Evolutionary conservation across 148 eudicot genomes (phyloP), one percentile per base, ranked within the genome.

Genomic region (Pharnaceum exiguum): DNA sequence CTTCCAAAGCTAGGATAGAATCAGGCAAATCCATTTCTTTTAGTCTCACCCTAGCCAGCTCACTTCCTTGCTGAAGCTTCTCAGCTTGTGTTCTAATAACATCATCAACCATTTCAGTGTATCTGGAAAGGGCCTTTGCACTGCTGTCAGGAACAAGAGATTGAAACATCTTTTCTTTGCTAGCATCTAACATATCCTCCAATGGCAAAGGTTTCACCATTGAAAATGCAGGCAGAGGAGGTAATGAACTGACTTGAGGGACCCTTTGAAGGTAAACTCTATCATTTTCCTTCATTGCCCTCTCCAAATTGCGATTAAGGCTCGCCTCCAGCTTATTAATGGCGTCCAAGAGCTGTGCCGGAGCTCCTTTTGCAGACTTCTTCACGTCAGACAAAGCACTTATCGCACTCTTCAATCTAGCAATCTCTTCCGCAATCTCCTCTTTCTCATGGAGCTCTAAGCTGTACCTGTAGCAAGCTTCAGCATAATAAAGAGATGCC

Each of bases 11-110:
- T 65, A 85, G 88, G 68, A 93, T 79, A 3, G 96, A 83, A 66
- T 89, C 95, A 46, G 96, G 96, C 69, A 93, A 83, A 59, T 83
- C 88, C 99, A 93, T 93, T 76, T 93, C 99, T 71, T 77, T 89
- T 53, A 93, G 89, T 73, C 85, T 83, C 62, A 93, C 96, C 54
- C 99, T 82, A 46, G 96, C 86, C 15, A 93, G 83, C 69, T 93
- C 99, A 71, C 99, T 93, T 55, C 95, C 99, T 66, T 93, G 96
- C 72, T 89, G 99, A 66, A 93, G 75, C 64, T 77, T 89, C 84
- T 93, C 99, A 56, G 99, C 96, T 71, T 89, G 99, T 43, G 95
- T 86, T 71, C 99, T 77, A 60, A 83, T 89, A 60, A 93, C 66
- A 35, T 82, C 89, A 77, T 93, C 99, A 30, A 89, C 79, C 99